These are phyloP conservation scores for Spongispora temasekensis DNA, from an alignment of 1,284 basidiomycete species.

Conservation along the genomic window DNA sequence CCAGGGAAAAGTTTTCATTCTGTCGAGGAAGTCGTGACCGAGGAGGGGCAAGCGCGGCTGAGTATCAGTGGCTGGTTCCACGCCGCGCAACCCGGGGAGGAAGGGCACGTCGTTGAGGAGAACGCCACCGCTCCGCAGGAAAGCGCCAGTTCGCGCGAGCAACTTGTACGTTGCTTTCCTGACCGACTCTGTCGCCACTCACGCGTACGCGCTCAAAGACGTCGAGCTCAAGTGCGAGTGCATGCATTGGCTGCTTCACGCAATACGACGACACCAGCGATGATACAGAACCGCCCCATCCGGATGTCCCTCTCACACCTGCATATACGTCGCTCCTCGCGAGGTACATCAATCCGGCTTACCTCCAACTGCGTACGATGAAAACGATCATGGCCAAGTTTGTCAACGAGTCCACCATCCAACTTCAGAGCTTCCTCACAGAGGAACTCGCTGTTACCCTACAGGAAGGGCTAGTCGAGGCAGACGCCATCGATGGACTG, in stretches of 20 bases:
- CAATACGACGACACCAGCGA: constrained; percentile 49
- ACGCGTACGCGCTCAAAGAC: constrained; percentile 39
- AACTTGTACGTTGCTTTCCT: constrained; percentile 58
- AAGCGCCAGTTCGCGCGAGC: constrained; percentile 67
- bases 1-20: constrained; percentile 95
- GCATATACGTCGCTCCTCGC: constrained; percentile 71
- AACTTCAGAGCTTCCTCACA: constrained; percentile 85
- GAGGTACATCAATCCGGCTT: constrained; percentile 88
- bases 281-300: constrained; percentile 46
- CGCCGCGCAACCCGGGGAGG: constrained; percentile 87
- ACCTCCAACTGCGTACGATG: constrained; percentile 83
- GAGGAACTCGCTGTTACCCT: constrained; percentile 68
- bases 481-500: constrained; percentile 72
- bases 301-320: constrained; percentile 55
- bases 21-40: constrained; percentile 92
- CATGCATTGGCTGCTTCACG: constrained; percentile 44
- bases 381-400: constrained; percentile 82
- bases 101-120: constrained; percentile 69
- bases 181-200: not conserved
- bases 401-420: constrained; percentile 85
- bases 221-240: constrained; percentile 52
- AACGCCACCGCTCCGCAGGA: constrained; percentile 43
- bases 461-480: constrained; percentile 61
- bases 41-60: constrained; percentile 72
- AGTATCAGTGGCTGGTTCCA: constrained; percentile 99